Conservation (phyloP, 1,139 yeast species). For the Yamadazyma atmosphaerica region DNA sequence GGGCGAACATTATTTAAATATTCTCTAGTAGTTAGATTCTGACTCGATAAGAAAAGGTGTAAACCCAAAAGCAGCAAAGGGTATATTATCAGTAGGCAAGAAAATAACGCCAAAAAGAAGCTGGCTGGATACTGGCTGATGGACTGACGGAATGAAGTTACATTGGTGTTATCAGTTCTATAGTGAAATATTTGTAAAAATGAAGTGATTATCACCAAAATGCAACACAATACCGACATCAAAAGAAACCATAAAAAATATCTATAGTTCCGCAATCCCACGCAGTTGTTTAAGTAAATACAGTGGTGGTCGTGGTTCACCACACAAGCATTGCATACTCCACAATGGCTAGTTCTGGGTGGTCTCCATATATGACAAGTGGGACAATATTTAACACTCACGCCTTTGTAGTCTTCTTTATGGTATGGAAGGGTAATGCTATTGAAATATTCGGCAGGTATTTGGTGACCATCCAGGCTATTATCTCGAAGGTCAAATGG, state of each 20-base stretch:
- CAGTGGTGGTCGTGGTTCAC: constrained; percentile 47
- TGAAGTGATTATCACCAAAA: constrained; percentile 24
- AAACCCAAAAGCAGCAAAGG: constrained; percentile 53
- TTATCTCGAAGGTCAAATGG: constrained; percentile 22
- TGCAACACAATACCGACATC: constrained; percentile 22
- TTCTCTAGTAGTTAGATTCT: constrained; percentile 73
- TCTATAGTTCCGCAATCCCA: constrained; percentile 35
- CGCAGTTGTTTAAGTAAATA: constrained; percentile 40
- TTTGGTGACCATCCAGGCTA: neutral
- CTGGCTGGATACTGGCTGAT: constrained; percentile 38
- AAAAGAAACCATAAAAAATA: constrained; percentile 43
- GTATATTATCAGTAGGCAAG: constrained; percentile 46
- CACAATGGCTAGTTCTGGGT: constrained; percentile 46
- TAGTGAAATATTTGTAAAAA: constrained; percentile 32
- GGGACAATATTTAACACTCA: constrained; percentile 46
- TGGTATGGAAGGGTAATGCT: constrained; percentile 54
- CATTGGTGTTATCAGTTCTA: constrained; percentile 7
- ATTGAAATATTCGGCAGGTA: constrained; percentile 66
- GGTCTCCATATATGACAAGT: constrained; percentile 53
- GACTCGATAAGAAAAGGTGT: constrained; percentile 54
- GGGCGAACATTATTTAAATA: constrained; percentile 45
- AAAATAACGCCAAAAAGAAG: constrained; percentile 50
- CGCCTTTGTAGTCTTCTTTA: constrained; percentile 22
- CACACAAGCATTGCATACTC: constrained; percentile 45
- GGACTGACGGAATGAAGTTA: constrained; percentile 20